Conservation (phyloP, 805 yeast species). For the Metschnikowia kunwiensis region DNA sequence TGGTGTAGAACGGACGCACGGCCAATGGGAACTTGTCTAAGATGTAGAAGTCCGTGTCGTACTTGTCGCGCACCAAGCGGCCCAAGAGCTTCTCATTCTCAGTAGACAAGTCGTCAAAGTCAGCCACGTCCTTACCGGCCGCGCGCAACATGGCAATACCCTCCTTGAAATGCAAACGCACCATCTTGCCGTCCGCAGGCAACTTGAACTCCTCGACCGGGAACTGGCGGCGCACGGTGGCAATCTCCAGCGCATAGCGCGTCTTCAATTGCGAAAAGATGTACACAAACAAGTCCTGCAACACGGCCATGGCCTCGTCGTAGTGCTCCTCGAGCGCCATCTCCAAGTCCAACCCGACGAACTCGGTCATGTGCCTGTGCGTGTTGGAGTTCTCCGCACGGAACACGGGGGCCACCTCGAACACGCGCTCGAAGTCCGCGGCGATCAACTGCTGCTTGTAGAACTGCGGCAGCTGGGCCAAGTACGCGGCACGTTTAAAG, state of each 20-base stretch:
- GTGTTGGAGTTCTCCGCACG: slow-evolving; percentile 99
- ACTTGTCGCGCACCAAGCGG: slow-evolving; percentile 84
- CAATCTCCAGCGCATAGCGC: slow-evolving; percentile 82
- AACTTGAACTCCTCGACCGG: slow-evolving; percentile 97
- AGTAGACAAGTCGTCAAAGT: slow-evolving; percentile 85
- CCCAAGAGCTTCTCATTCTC: slow-evolving; percentile 95
- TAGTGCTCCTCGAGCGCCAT: slow-evolving; percentile 98
- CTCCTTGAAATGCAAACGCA: slow-evolving; percentile 81
- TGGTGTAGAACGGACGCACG: slow-evolving; percentile 97
- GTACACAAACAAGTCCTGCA: slow-evolving; percentile 76
- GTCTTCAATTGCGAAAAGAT: slow-evolving; percentile 80
- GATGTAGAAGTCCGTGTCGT: slow-evolving; percentile 96
- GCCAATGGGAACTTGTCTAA: slow-evolving; percentile 97
- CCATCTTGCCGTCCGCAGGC: slow-evolving; percentile 93
- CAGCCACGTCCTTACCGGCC: slow-evolving; percentile 82
- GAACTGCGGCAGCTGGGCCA: slow-evolving; percentile 98
- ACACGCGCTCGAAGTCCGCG: slow-evolving; percentile 94
- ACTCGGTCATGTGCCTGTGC: slow-evolving; percentile 99
- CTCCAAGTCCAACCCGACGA: slow-evolving; percentile 94
- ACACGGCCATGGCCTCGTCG: slow-evolving; percentile 73
- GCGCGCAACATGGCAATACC: slow-evolving; percentile 85
- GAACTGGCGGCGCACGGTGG: slow-evolving; percentile 84
- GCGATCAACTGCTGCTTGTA: slow-evolving; percentile 98
- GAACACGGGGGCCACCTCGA: slow-evolving; percentile 96
- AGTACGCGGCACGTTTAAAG: slow-evolving; percentile 87